Base-by-base conservation (phyloP, 225 moss, liverwort and hornwort species). In the Thuidium tamariscinum region DNA sequence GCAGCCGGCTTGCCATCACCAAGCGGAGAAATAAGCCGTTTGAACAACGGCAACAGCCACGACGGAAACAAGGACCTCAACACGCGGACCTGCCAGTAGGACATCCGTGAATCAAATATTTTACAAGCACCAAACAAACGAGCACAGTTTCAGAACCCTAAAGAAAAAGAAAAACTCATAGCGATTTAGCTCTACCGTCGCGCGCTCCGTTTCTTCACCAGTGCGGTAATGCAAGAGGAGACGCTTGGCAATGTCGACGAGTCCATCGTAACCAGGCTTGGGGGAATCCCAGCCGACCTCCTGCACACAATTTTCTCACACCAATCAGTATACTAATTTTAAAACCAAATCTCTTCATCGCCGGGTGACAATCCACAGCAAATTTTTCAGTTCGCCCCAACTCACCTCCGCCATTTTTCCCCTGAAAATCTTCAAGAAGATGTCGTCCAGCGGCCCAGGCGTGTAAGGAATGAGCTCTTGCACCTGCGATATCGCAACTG, bases 241-340 rank as follows among this genome's bases (percentile, higher is more conserved):
- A 64, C 94, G 94, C 92, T 95, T 97, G 37, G 95, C 95, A 86
- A 96, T 87, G 86, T 98, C 98, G 65, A 98, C 92, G 62, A 98
- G 92, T 65, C 98, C 98, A 77, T 94, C 93, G 81, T 96, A 98
- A 86, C 97, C 98, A 81, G 96, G 90, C 83, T 94, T 95, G 62
- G 89, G 59, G 49, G 97, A 97, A 85, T 97, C 94, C 98, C 98
- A 98, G 25, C 98, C 97, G 41, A 95, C 94, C 90, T 97, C 97
- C 97, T 98, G 94, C 77, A 88, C 68, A 51, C 84, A 77, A 65
- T 32, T 55, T 68, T 74, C 61, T 61, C 26, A 68, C 60, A 74
- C 55, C 34, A 62, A 22, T 84, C 25, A 74, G 69, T n/a, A 23
- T 19, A 68, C 52, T 6, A 79, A 36, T 88, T 66, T 10, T 39